Evolutionary conservation across 2,329 filamentous ascomycete species (phyloP).

Genomic region (Corniculantispora saksenae): DNA sequence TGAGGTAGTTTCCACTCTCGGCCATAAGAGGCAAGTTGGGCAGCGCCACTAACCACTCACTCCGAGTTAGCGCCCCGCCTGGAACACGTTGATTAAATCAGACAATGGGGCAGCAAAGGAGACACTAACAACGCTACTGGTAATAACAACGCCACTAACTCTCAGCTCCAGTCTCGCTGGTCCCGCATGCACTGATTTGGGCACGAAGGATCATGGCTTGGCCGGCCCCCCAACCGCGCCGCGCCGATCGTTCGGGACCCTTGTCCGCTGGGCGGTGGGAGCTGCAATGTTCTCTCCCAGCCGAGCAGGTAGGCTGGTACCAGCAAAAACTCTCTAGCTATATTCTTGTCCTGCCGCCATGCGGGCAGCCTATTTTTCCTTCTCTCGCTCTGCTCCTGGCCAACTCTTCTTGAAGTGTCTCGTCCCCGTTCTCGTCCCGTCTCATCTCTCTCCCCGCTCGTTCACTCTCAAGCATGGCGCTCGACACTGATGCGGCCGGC

Average conservation of each 20-base stretch:
- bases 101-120: too few species aligned
- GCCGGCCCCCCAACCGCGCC: too few species aligned
- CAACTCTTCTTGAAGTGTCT: not conserved
- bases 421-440: not conserved
- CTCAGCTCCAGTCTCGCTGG: not conserved
- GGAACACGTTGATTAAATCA: too few species aligned
- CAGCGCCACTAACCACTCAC: not conserved
- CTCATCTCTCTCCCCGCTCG: not conserved
- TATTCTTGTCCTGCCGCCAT: not conserved
- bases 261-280: not conserved
- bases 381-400: not conserved
- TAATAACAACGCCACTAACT: not conserved
- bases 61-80: not conserved
- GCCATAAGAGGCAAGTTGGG: not conserved
- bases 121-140: not conserved
- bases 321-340: not conserved
- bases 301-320: not conserved
- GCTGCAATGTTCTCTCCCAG: not conserved
- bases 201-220: not conserved
- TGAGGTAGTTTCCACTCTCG: too few species aligned
- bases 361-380: not conserved
- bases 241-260: not conserved
- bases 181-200: not conserved
- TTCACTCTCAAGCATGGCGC: not conserved
- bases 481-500: not conserved